Percentiles rank a stretch among this genome's conserved stretches.
Conservation (phyloP, 1,284 basidiomycete genomes). For the Gymnopus androsaceus region DNA sequence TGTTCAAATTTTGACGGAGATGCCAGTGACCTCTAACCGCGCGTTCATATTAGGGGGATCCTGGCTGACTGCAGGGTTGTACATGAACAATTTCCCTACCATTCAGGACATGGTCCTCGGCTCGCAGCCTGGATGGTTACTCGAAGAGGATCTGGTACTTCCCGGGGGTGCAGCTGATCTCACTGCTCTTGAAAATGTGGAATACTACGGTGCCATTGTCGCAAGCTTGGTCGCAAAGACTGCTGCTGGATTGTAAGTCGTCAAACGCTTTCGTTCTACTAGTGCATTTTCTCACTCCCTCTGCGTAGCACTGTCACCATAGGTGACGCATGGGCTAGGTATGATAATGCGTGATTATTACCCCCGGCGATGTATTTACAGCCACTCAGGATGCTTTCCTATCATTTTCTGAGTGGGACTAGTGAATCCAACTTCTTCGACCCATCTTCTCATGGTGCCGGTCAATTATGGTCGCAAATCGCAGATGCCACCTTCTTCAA, state of each 20-base stretch:
- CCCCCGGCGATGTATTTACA: not conserved
- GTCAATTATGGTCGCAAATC: constrained; percentile 14
- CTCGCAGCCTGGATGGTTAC: constrained; percentile 37
- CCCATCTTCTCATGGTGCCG: constrained; percentile 37
- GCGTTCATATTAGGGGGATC: constrained; percentile 33
- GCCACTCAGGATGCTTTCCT: constrained; percentile 25
- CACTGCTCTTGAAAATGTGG: constrained; percentile 15
- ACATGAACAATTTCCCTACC: constrained; percentile 41
- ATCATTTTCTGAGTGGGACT: constrained; percentile 45
- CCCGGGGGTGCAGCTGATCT: constrained; percentile 20
- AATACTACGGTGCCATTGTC: constrained; percentile 27
- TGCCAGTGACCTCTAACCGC: not conserved
- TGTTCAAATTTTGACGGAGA: not conserved
- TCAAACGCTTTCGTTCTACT: not conserved
- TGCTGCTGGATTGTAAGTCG: constrained; percentile 13
- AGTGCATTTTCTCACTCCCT: not conserved
- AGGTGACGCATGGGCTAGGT: constrained; percentile 34
- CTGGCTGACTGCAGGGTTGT: constrained; percentile 40
- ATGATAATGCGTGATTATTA: not conserved
- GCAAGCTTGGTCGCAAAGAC: constrained; percentile 36
- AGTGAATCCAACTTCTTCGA: constrained; percentile 32
- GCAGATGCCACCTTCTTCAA: constrained; percentile 32
- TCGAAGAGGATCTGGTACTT: constrained; percentile 25
- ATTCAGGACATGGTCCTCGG: constrained; percentile 41
- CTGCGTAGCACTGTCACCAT: constrained; percentile 29